Evolutionary conservation across 176 grass and related monocot species (phyloP).

Genomic region (Oryza australiensis): DNA sequence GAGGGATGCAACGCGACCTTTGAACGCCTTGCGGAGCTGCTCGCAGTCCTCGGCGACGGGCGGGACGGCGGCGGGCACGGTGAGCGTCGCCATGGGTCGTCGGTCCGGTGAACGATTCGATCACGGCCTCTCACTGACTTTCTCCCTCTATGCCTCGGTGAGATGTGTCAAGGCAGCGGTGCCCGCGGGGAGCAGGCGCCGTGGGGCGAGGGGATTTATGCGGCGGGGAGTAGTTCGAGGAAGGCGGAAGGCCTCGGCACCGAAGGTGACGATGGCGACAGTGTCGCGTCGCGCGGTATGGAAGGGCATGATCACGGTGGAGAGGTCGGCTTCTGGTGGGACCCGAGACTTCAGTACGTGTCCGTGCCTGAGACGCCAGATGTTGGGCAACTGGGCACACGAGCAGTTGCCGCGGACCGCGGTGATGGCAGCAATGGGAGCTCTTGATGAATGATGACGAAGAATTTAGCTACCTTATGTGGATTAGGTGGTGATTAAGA

Average conservation of each 20-base stretch:
- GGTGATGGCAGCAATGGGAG: neutral
- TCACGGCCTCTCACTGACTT: neutral
- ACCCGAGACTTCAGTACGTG: neutral
- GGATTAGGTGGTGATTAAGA: neutral
- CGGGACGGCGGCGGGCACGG: conserved; percentile 57
- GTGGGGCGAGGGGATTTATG: neutral
- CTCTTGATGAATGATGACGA: neutral
- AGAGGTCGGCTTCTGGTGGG: neutral
- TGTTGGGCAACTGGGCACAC: neutral
- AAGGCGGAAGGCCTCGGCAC: too few species aligned
- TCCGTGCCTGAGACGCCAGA: neutral
- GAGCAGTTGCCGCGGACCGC: neutral
- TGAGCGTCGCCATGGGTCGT: conserved; percentile 72
- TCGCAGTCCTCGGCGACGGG: conserved; percentile 68
- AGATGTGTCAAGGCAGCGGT: neutral
- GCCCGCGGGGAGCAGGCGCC: neutral
- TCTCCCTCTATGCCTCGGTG: neutral
- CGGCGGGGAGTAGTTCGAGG: neutral
- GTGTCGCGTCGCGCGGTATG: neutral
- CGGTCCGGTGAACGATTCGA: neutral
- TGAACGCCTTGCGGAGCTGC: conserved; percentile 89
- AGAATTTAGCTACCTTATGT: neutral
- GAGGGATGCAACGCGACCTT: conserved; percentile 41
- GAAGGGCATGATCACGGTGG: too few species aligned
- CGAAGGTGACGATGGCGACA: too few species aligned